These are phyloP conservation scores for Aspergillus kassunensis DNA, from an alignment of 495 filamentous ascomycete species.

Conservation along the genomic window DNA sequence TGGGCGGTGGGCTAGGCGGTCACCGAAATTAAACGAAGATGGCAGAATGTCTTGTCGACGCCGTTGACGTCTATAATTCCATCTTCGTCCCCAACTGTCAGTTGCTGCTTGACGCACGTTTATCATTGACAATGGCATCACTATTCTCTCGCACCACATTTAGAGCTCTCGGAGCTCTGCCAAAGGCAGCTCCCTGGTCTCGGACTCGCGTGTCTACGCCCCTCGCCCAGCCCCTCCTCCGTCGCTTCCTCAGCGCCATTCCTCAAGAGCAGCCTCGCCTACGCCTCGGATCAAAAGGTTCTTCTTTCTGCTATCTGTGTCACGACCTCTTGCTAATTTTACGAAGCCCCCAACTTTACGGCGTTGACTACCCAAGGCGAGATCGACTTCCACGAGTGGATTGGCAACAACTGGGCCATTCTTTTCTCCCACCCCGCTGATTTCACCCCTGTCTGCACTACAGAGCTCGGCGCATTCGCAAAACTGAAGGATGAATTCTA, in stretches of 20 bases:
- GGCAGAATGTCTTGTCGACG: too few species aligned
- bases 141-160: constrained; percentile 26
- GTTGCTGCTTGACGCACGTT: too few species aligned
- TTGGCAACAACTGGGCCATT: constrained; percentile 59
- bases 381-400: constrained; percentile 60
- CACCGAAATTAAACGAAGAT: too few species aligned
- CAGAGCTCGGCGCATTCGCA: constrained; percentile 65
- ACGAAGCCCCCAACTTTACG: constrained; percentile 57
- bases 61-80: too few species aligned
- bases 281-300: constrained; percentile 53
- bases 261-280: constrained; percentile 55
- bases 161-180: constrained; percentile 25
- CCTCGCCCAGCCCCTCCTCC: constrained; percentile 27
- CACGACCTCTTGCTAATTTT: not conserved
- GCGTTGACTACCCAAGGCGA: constrained; percentile 63
- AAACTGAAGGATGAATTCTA: constrained; percentile 60
- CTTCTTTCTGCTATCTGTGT: not conserved
- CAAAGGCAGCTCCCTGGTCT: constrained; percentile 24
- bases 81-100: too few species aligned
- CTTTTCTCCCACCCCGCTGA: constrained; percentile 69
- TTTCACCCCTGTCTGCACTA: constrained; percentile 69
- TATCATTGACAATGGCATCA: constrained; percentile 24
- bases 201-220: constrained; percentile 18
- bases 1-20: too few species aligned
- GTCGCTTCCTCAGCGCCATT: constrained; percentile 29